Evolutionary conservation across 2,329 filamentous ascomycete species (phyloP).

Genomic region (Mollisiaceae sp.): DNA sequence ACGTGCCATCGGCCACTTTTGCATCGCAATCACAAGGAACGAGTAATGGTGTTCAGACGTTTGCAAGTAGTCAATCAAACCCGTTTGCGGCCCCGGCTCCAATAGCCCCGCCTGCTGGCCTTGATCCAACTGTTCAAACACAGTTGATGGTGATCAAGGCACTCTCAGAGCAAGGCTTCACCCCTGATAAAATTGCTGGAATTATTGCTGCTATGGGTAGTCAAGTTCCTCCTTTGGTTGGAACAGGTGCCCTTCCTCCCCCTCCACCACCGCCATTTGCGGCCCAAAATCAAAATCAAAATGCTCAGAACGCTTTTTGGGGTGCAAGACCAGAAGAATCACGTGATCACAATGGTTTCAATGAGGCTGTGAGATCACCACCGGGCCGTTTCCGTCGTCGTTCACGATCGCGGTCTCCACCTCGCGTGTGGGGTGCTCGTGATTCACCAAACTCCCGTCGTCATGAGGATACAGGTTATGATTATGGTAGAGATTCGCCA

Average conservation of each 20-base stretch:
- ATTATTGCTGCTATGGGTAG: constrained; percentile 48
- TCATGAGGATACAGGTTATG: constrained; percentile 61
- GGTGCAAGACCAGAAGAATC: constrained; percentile 47
- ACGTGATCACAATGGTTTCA: constrained; percentile 61
- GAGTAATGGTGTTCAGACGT: constrained; percentile 47
- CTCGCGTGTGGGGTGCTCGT: constrained; percentile 71
- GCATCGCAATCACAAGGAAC: constrained; percentile 37
- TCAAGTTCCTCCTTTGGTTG: constrained; percentile 32
- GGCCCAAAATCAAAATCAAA: constrained; percentile 36
- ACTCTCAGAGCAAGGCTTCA: constrained; percentile 75
- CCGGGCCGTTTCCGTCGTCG: constrained; percentile 60
- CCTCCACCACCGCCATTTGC: constrained; percentile 36
- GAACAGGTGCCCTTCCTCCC: constrained; percentile 43
- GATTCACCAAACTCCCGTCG: constrained; percentile 54
- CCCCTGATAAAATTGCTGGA: constrained; percentile 72
- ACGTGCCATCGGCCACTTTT: constrained; percentile 49
- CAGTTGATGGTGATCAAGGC: constrained; percentile 78
- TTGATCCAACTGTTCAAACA: constrained; percentile 64
- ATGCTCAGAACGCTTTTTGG: constrained; percentile 47
- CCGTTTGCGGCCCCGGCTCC: constrained; percentile 46
- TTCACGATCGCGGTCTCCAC: constrained; percentile 81
- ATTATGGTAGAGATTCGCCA: constrained; percentile 74
- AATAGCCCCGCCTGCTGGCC: constrained; percentile 45
- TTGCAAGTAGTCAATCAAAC: constrained; percentile 45
- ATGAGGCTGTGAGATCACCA: constrained; percentile 63